phyloP scores from a whole-genome alignment of 805 yeast species.

The Metschnikowia borealis region DNA sequence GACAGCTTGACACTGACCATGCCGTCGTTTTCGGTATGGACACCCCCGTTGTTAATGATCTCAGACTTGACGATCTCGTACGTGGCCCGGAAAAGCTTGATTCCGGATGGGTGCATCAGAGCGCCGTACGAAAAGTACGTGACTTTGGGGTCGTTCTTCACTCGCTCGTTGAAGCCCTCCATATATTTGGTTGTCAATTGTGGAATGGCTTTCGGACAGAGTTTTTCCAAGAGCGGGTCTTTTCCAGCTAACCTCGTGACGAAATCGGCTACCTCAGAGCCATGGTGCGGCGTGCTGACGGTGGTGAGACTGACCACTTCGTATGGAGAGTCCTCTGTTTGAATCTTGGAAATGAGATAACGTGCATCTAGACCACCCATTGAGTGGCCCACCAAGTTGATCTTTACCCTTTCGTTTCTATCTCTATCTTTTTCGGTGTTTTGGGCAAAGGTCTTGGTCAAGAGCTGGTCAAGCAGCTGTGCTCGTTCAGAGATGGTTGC shows the following conservation, averaged over 20 bases:
- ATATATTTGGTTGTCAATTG: constrained; percentile 62
- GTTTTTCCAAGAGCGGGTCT: constrained; percentile 13
- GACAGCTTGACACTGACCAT: constrained; percentile 75
- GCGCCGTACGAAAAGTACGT: constrained; percentile 85
- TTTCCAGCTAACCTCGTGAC: constrained; percentile 36
- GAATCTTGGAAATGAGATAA: constrained; percentile 58
- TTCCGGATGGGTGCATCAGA: constrained; percentile 56
- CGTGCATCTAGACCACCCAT: constrained; percentile 93
- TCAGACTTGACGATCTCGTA: constrained; percentile 54
- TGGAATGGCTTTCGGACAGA: constrained; percentile 41
- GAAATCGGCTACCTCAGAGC: constrained; percentile 78
- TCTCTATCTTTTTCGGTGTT: constrained; percentile 14
- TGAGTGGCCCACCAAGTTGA: constrained; percentile 82
- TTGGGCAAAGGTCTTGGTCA: constrained; percentile 30
- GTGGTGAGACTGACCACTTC: constrained; percentile 76
- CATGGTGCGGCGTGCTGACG: constrained; percentile 83
- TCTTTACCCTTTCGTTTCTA: constrained; percentile 35
- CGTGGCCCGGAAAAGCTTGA: constrained; percentile 56
- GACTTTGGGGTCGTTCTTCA: constrained; percentile 57
- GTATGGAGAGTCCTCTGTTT: constrained; percentile 34
- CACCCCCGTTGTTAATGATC: constrained; percentile 14
- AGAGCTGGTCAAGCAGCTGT: constrained; percentile 45
- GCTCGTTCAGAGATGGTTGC: constrained; percentile 75
- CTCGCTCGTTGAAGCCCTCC: constrained; percentile 48
- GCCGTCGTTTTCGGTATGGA: constrained; percentile 73